phyloP scores from a whole-genome alignment of 2,329 filamentous ascomycete genomes.

The Tolypocladium ovalisporum region DNA sequence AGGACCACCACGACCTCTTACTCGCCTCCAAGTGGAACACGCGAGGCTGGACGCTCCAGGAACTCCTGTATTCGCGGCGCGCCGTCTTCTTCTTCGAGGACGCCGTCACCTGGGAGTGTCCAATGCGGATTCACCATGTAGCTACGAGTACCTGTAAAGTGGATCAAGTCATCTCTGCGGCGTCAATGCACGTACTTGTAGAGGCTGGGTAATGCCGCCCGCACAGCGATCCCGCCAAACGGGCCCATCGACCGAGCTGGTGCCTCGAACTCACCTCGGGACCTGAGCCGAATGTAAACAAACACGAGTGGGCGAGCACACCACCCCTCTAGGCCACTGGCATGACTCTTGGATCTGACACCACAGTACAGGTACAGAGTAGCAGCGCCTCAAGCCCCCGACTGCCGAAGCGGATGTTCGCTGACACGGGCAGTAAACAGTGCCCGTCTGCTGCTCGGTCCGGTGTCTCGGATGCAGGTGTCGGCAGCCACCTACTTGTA shows the following conservation, averaged over 20 bases:
- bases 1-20: constrained; percentile 27
- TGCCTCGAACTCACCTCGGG: neutral
- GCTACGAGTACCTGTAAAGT: too few relatives aligned
- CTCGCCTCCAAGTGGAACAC: constrained; percentile 25
- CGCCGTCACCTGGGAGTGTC: constrained; percentile 31
- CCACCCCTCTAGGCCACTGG: neutral
- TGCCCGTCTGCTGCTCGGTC: neutral
- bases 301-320: neutral
- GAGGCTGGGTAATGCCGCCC: neutral
- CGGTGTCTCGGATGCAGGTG: neutral
- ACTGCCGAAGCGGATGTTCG: neutral
- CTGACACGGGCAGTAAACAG: neutral
- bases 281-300: neutral
- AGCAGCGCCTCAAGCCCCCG: neutral
- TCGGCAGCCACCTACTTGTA: neutral
- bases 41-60: constrained; percentile 32
- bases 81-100: constrained; percentile 33
- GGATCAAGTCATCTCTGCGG: neutral
- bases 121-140: constrained; percentile 20
- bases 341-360: neutral
- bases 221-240: neutral
- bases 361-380: too few relatives aligned
- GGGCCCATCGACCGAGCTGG: too few relatives aligned
- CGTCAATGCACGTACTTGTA: neutral
- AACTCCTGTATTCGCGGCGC: constrained; percentile 29